A percentile compares a stretch with the other conserved stretches of the same genome.
Evolutionary conservation across 257 asterid genomes (phyloP).

Genomic region (Handroanthus guayacan): DNA sequence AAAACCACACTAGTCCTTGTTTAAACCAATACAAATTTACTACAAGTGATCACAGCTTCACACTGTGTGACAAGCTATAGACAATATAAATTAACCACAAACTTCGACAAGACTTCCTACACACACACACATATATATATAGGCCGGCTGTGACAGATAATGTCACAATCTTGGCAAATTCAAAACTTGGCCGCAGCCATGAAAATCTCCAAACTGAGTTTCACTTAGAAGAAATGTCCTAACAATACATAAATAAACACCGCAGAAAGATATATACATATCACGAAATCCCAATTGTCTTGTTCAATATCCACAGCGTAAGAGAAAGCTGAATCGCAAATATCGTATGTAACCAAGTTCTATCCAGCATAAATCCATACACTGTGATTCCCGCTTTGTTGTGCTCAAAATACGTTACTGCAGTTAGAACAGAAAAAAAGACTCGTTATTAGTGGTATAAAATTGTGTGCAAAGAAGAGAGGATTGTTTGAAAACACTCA

Average conservation of each 20-base stretch:
- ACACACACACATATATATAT: not conserved
- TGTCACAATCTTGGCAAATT: not conserved
- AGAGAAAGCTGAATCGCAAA: conserved; percentile 78
- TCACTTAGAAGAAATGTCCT: not conserved
- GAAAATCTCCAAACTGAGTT: conserved; percentile 2
- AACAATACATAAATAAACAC: conserved; percentile 4
- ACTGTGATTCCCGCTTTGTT: conserved; percentile 93
- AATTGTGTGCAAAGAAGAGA: not conserved
- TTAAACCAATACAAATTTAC: too few relatives aligned
- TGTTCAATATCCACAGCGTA: conserved; percentile 88
- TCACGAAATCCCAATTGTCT: conserved; percentile 78
- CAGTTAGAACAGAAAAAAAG: conserved; percentile 24
- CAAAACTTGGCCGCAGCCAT: conserved; percentile 11
- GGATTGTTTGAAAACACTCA: conserved; percentile 27
- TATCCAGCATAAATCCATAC: conserved; percentile 89
- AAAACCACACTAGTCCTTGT: too few relatives aligned
- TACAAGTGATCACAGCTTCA: too few relatives aligned
- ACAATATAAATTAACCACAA: not conserved
- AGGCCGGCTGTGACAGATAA: not conserved
- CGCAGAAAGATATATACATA: not conserved
- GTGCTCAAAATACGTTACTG: conserved; percentile 92
- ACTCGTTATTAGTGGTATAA: not conserved
- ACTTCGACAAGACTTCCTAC: conserved; percentile 22
- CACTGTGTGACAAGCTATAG: too few relatives aligned
- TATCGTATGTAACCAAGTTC: conserved; percentile 79